Conservation (phyloP, 331 rosid genomes). For the Quercus lobata region DNA sequence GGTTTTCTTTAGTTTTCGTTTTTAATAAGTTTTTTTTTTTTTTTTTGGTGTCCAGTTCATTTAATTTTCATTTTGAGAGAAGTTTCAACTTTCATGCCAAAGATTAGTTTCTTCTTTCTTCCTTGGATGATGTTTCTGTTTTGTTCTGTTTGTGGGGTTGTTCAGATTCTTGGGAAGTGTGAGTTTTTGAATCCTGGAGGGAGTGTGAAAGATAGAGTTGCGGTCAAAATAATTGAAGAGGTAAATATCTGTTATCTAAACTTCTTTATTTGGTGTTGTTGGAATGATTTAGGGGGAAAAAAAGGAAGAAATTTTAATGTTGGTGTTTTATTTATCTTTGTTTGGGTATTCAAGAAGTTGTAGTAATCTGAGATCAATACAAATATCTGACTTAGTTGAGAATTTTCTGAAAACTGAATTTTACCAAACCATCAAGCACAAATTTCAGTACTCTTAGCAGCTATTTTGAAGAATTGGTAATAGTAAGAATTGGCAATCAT, state of each 20-base stretch:
- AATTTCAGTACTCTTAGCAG: background rate
- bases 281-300: background rate
- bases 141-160: background rate
- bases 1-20: background rate
- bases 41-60: background rate
- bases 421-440: background rate
- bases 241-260: conserved; percentile 19
- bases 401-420: background rate
- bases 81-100: background rate
- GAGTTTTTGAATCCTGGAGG: conserved; percentile 98
- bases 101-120: background rate
- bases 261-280: background rate
- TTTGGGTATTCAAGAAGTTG: background rate
- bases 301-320: background rate
- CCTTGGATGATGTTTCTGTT: background rate
- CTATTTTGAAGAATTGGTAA: too few species aligned
- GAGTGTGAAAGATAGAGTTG: conserved; percentile 96
- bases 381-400: background rate
- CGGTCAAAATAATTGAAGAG: conserved; percentile 80
- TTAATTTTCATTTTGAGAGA: background rate
- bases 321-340: background rate
- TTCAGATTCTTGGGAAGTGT: conserved; percentile 86
- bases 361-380: background rate
- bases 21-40: background rate
- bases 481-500: too few species aligned